A percentile compares a stretch with the other conserved stretches of the same genome.
Evolutionary conservation across 2,329 filamentous ascomycete species (phyloP).

Genomic region (Fusarium sp.): DNA sequence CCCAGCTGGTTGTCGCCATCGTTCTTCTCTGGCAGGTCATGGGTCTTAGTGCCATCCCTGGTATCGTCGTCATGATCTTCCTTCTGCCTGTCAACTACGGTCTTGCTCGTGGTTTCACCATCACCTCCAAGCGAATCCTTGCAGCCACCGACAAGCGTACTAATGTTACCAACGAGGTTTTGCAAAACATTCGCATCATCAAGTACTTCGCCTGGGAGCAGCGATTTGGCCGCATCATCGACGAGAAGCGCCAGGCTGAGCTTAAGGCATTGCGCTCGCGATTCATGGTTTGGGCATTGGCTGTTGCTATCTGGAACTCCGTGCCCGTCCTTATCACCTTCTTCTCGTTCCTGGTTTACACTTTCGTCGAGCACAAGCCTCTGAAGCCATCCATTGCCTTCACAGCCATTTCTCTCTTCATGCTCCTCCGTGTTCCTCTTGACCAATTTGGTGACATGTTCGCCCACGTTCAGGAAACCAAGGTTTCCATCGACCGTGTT

Average conservation of each 20-base stretch:
- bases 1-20: slow-evolving; percentile 85
- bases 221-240: slow-evolving; percentile 85
- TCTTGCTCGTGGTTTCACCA: slow-evolving; percentile 86
- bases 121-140: slow-evolving; percentile 90
- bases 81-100: slow-evolving; percentile 91
- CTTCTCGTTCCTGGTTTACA: slow-evolving; percentile 94
- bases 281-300: slow-evolving; percentile 91
- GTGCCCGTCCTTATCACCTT: slow-evolving; percentile 96
- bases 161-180: slow-evolving; percentile 93
- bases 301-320: slow-evolving; percentile 96
- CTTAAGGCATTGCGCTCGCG: slow-evolving; percentile 81
- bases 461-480: slow-evolving; percentile 96
- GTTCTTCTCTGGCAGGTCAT: slow-evolving; percentile 88
- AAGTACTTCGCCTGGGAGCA: slow-evolving; percentile 99
- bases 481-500: slow-evolving; percentile 95
- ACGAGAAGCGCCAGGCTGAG: slow-evolving; percentile 86
- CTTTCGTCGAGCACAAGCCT: slow-evolving; percentile 86
- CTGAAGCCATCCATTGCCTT: slow-evolving; percentile 94
- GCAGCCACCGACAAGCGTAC: slow-evolving; percentile 95
- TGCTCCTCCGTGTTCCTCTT: slow-evolving; percentile 89
- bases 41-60: slow-evolving; percentile 92
- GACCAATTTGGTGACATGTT: slow-evolving; percentile 99
- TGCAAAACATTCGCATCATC: slow-evolving; percentile 98
- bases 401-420: slow-evolving; percentile 95
- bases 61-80: slow-evolving; percentile 88